These are phyloP conservation scores for Aspergillus diversus DNA, from an alignment of 495 filamentous ascomycete genomes.

Conservation along the genomic window DNA sequence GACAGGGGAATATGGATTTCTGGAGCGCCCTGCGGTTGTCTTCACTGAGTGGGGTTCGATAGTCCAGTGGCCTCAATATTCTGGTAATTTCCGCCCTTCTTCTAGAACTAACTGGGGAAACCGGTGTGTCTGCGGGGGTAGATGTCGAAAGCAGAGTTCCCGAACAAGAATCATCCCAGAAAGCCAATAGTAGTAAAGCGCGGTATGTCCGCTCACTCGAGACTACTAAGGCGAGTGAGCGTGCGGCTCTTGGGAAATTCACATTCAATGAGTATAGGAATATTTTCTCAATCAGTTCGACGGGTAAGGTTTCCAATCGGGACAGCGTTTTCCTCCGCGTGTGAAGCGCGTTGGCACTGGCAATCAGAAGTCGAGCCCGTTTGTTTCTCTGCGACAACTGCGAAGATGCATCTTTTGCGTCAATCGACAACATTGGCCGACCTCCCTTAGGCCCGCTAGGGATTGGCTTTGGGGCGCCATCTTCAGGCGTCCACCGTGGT, in stretches of 20 bases:
- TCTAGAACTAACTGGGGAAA: background rate
- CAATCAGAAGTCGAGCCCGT: constrained; percentile 20
- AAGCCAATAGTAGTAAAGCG: constrained; percentile 43
- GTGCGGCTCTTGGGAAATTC: constrained; percentile 50
- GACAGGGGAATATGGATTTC: constrained; percentile 34
- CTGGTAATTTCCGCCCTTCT: constrained; percentile 23
- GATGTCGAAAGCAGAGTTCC: background rate
- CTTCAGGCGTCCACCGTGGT: constrained; percentile 6
- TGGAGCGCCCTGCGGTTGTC: constrained; percentile 37
- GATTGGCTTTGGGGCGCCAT: constrained; percentile 20
- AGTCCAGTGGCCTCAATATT: constrained; percentile 41
- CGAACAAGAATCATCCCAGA: constrained; percentile 37
- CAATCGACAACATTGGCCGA: constrained; percentile 25
- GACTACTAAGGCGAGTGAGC: constrained; percentile 38
- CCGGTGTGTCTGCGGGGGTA: background rate
- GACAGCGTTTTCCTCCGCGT: constrained; percentile 34
- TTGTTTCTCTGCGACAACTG: constrained; percentile 18
- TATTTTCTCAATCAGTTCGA: constrained; percentile 57
- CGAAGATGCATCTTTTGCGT: constrained; percentile 15
- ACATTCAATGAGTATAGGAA: constrained; percentile 55
- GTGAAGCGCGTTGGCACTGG: constrained; percentile 13
- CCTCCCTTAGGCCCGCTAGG: constrained; percentile 25
- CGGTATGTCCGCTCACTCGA: constrained; percentile 48
- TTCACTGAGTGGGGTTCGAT: constrained; percentile 24
- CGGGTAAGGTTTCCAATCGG: constrained; percentile 52